Base-by-base conservation (phyloP, 2,329 filamentous ascomycete genomes). In the Cyphellophora attinorum region DNA sequence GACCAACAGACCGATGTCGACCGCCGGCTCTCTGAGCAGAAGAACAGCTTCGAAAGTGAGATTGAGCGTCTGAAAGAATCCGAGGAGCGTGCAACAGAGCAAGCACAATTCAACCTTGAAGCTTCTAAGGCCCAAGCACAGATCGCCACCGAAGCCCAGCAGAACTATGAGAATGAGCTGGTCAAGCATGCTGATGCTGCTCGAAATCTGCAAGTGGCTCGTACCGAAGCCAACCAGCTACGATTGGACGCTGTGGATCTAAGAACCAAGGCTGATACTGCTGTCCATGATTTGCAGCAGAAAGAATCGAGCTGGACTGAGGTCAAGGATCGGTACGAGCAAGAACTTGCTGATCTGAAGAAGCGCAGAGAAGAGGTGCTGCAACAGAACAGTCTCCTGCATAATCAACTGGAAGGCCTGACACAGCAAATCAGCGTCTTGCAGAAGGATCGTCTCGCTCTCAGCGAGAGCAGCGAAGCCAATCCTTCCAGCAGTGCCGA, bases 131-230 rank as follows among this genome's bases (percentile, higher is more conserved):
- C 85, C 0, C 91, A 98, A 58, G 88, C 89, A 17, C 83, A 93
- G 29, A 96, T 98, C 51, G 86, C 91, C 2, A 79, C 85, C 34
- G 83, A 85, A 56, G 86, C 91, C 3, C 91, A 98, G 55, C 81
- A 93, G 53, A 88, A 91, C 48, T 98, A 98, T 54, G 93, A 98
- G 57, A 79, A 79, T 43, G 91, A 98, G 57, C 71, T 98, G 8
- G 74, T 94, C 51, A 95, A 91, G 63, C 91, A 98, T 59, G 89
- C 88, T 2, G 85, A 95, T 46, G 91, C 89, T n/a, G 85, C 89
- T 10, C 88, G 86, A 59, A 74, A 76, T 21, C 68, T 95, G 11
- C 85, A 93, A 48, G 70, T 70, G 34, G 67, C 94, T 31, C 83
- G 91, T 33, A 68, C 70, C 3, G 85, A 96, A 45, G 74, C 83